A percentile compares a stretch with the other conserved stretches of the same genome.
Evolutionary conservation across 768 basidiomycete genomes (phyloP).

Genomic region (Podaxis rugospora): DNA sequence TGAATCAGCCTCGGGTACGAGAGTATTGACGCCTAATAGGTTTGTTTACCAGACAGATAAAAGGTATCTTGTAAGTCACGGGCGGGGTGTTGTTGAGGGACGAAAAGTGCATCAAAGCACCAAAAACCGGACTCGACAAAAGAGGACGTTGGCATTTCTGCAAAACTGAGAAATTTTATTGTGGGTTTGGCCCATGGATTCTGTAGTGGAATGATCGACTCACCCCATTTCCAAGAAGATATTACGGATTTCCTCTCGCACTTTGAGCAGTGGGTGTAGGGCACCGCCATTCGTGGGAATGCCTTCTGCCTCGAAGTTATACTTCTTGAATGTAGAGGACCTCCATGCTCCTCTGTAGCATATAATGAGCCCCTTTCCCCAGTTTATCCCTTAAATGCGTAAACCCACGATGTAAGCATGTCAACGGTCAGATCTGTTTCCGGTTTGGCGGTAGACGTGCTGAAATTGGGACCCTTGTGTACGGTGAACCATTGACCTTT

Average conservation of each 20-base stretch:
- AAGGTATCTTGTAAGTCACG: conserved; percentile 98
- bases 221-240: conserved; percentile 99
- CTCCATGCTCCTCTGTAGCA: conserved; percentile 85
- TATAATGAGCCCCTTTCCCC: neutral
- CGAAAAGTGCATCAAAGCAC: conserved; percentile 98
- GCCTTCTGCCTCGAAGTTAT: conserved; percentile 98
- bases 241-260: conserved; percentile 93
- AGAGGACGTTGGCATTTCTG: conserved; percentile 95
- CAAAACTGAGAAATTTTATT: conserved; percentile 55
- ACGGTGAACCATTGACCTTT: conserved; percentile 96
- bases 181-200: conserved; percentile 3
- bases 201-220: conserved; percentile 15
- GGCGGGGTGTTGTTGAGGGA: conserved; percentile 98
- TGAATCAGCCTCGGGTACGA: neutral
- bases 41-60: conserved; percentile 80
- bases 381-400: neutral
- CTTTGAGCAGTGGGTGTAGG: conserved; percentile 93
- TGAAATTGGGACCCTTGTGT: conserved; percentile 79
- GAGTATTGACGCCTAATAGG: neutral
- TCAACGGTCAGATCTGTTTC: conserved; percentile 97
- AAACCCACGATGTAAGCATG: conserved; percentile 83
- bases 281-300: conserved; percentile 87
- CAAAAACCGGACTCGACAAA: conserved; percentile 99
- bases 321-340: conserved; percentile 90
- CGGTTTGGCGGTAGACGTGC: conserved; percentile 85